Evolutionary conservation across 176 grass and related monocot genomes (phyloP).

Genomic region (Rhynchospora tenuis): DNA sequence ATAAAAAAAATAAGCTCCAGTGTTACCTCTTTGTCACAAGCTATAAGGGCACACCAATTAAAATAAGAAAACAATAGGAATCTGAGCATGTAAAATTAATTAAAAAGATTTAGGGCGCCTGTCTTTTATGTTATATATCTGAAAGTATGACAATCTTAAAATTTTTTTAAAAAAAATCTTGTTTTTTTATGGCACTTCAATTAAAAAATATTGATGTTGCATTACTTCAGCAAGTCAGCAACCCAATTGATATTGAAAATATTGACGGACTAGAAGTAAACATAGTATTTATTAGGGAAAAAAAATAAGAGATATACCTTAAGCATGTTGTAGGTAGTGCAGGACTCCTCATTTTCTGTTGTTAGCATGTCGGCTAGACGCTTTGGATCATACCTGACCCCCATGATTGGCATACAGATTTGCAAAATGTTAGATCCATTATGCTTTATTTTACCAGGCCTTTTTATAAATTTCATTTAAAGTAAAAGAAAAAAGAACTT

Average conservation of each 20-base stretch:
- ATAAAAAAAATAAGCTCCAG: neutral
- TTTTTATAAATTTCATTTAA: neutral
- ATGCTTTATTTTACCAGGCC: neutral
- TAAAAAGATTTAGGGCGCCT: neutral
- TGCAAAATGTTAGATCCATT: constrained; percentile 10
- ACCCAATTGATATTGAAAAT: neutral
- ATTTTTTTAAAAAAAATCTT: neutral
- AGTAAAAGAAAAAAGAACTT: neutral
- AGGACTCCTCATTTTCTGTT: constrained; percentile 86
- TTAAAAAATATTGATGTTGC: neutral
- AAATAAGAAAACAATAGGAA: neutral
- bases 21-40: neutral
- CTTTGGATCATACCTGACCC: constrained; percentile 63
- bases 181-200: neutral
- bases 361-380: constrained; percentile 51
- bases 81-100: neutral
- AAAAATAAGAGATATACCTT: constrained; percentile 47
- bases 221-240: neutral
- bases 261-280: neutral
- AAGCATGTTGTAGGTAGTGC: constrained; percentile 96
- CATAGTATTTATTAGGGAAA: neutral
- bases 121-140: neutral
- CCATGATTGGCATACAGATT: neutral
- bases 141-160: neutral
- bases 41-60: neutral